Evolutionary conservation across 768 basidiomycete species (phyloP), one percentile per base, ranked within the genome.

Genomic region (Leucocoprinus birnbaumii): DNA sequence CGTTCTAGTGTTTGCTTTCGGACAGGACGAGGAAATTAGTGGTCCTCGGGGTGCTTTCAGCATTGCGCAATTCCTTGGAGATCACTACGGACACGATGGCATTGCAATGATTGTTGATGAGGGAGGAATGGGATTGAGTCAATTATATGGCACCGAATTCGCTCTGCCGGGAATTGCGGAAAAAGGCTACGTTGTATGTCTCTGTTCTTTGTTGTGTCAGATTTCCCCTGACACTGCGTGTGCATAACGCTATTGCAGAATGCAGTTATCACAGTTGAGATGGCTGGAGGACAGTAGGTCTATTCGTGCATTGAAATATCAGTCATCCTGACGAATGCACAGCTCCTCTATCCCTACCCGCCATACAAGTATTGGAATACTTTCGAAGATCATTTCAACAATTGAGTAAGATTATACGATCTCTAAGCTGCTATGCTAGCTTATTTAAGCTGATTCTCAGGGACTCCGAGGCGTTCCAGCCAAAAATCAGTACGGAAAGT

Each of bases 81-180:
- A 46, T 1, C 31, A 51, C 3, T 67, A 66, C 55, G 69, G 69
- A 0, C 52, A 64, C 42, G 53, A 67, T 46, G 66, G 69, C 2
- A 67, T 70, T 18, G 63, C 59, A 19, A 66, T 70, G 68, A 66
- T 70, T 27, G 65, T 70, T 1, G 69, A 70, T 51, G 69, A 70
- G 49, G 69, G 69, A 14, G 69, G 68, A 10, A 65, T 64, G 66
- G 65, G 62, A 9, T 42, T 69, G 7, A 64, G 67, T 21, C 57
- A 58, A 9, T 8, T 57, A 0, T 67, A 64, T 48, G 66, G 65
- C 6, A 48, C 46, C 2, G 59, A 64, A 24, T 66, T 70, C 45
- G 68, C 68, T 1, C 58, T 70, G 11, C 69, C 69, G 18, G 69
- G 69, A 2, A 60, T 70, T 11, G 66, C 69, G 42, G 69, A 70